These are phyloP conservation scores for Populus hybrid DNA, from an alignment of 441 rosid species.

Conservation along the genomic window DNA sequence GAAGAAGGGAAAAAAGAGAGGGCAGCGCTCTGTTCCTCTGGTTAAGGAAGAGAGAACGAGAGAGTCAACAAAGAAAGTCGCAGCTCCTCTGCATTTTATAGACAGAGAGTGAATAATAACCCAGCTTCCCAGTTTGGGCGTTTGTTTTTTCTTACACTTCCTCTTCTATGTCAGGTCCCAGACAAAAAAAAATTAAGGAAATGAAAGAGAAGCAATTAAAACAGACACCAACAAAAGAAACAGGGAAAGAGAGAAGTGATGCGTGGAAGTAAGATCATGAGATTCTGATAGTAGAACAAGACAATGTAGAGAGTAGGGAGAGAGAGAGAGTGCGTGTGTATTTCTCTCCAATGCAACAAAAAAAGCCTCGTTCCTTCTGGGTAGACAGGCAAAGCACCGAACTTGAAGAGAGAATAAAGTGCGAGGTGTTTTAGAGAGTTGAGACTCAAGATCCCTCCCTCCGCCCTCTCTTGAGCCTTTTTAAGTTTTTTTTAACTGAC, in stretches of 20 bases:
- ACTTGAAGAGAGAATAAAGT: slow-evolving; percentile 64
- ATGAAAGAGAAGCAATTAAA: slow-evolving; percentile 15
- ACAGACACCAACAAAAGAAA: slow-evolving; percentile 12
- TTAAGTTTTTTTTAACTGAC: background rate
- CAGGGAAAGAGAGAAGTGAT: slow-evolving; percentile 24
- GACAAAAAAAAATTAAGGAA: slow-evolving; percentile 6
- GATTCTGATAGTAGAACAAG: slow-evolving; percentile 46
- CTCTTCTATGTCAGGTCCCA: background rate
- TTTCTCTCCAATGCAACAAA: slow-evolving; percentile 14
- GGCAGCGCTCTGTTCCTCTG: slow-evolving; percentile 24
- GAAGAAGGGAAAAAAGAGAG: slow-evolving; percentile 14
- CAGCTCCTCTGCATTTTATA: slow-evolving; percentile 31
- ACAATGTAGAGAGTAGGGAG: slow-evolving; percentile 45
- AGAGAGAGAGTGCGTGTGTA: slow-evolving; percentile 9
- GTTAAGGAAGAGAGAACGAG: slow-evolving; percentile 30
- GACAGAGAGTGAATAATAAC: slow-evolving; percentile 13
- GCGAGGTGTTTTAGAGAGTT: slow-evolving; percentile 6
- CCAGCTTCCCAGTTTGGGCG: slow-evolving; percentile 18
- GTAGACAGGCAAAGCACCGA: slow-evolving; percentile 53
- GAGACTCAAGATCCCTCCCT: background rate
- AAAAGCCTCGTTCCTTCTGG: slow-evolving; percentile 53
- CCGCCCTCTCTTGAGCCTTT: slow-evolving; percentile 22
- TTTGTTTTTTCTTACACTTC: background rate
- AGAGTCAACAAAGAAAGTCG: slow-evolving; percentile 19
- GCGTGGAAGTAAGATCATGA: slow-evolving; percentile 42